Percentiles rank a stretch among this genome's conserved stretches.
Evolutionary conservation across 495 filamentous ascomycete genomes (phyloP).

Genomic region (Glonium stellatum): DNA sequence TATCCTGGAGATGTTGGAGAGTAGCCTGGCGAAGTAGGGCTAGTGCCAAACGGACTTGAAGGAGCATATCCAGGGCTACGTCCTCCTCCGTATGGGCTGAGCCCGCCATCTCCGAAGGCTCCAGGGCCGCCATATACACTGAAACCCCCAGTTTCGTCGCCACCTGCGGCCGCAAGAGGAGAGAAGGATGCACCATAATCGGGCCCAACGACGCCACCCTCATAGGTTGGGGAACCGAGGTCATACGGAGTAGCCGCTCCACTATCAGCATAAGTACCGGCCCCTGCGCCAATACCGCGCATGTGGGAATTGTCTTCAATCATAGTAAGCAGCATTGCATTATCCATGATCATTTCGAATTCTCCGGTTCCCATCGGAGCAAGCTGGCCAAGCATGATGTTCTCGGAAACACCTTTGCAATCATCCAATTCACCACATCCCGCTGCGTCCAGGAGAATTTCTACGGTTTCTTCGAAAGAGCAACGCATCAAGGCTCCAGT

Average conservation of each 20-base stretch:
- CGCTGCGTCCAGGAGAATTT: conserved; percentile 93
- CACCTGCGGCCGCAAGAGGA: conserved; percentile 66
- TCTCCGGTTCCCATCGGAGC: conserved; percentile 94
- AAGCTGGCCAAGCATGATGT: conserved; percentile 95
- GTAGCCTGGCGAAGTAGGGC: conserved; percentile 76
- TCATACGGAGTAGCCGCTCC: conserved; percentile 95
- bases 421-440: conserved; percentile 92
- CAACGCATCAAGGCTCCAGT: conserved; percentile 98
- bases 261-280: conserved; percentile 60
- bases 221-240: conserved; percentile 77
- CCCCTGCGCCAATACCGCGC: conserved; percentile 61
- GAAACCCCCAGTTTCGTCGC: conserved; percentile 68
- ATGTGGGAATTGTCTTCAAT: conserved; percentile 81
- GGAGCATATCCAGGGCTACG: conserved; percentile 69
- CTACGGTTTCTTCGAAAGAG: conserved; percentile 98
- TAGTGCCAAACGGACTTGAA: conserved; percentile 72
- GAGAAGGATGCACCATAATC: conserved; percentile 81
- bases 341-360: conserved; percentile 85
- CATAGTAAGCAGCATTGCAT: conserved; percentile 89
- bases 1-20: conserved; percentile 63
- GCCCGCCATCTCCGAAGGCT: conserved; percentile 48
- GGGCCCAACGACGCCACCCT: conserved; percentile 67
- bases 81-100: conserved; percentile 57
- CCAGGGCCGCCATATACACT: conserved; percentile 47
- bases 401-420: conserved; percentile 95